Evolutionary conservation across 176 grass and related monocot genomes (phyloP).

Genomic region (Echinochloa phyllopogon): DNA sequence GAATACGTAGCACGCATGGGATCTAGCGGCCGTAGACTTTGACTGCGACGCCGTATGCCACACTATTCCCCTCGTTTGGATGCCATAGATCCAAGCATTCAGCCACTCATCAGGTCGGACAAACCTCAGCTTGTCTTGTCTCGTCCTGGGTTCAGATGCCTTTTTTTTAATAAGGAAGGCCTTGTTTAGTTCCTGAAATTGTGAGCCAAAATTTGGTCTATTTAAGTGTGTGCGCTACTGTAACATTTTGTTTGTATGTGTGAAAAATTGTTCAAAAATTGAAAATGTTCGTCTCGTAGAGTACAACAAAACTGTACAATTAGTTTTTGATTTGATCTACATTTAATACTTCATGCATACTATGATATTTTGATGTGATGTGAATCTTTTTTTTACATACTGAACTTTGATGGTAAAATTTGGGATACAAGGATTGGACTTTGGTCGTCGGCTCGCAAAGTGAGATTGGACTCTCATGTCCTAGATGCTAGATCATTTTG

Average conservation of each 20-base stretch:
- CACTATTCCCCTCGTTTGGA: neutral
- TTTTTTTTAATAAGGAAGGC: neutral
- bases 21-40: neutral
- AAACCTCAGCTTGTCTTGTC: neutral
- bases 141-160: neutral
- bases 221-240: too few species aligned
- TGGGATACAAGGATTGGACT: neutral
- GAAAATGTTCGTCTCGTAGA: too few species aligned
- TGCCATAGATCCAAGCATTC: neutral
- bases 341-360: too few species aligned
- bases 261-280: too few species aligned
- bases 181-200: too few species aligned
- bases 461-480: neutral
- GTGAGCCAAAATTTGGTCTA: too few species aligned
- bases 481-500: neutral
- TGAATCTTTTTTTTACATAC: too few species aligned
- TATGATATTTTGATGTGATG: too few species aligned
- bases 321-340: too few species aligned
- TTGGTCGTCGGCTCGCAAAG: neutral
- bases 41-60: neutral
- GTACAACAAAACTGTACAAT: too few species aligned
- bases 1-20: neutral
- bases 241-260: too few species aligned
- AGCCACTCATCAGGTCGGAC: neutral
- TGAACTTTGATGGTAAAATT: too few species aligned